A percentile compares a stretch with the other conserved stretches of the same genome.
Conservation (phyloP, 1,284 basidiomycete genomes). For the Pseudozyma hubeiensis region DNA sequence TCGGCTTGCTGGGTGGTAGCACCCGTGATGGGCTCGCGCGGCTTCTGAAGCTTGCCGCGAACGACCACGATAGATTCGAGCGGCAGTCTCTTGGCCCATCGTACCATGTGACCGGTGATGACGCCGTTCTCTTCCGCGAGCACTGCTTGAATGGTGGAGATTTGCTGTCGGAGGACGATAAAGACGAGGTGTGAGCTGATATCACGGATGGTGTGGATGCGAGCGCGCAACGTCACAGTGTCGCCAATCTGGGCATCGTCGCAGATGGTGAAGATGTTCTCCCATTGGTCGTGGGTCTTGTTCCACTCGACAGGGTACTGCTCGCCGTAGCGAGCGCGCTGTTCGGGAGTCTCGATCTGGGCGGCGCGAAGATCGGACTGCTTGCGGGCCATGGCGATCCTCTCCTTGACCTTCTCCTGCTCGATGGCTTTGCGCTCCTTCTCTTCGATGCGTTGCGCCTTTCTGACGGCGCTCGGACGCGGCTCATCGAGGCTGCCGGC, state of each 20-base stretch:
- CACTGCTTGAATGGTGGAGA: conserved; percentile 61
- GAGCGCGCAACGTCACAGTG: conserved; percentile 50
- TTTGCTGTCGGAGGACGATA: conserved; percentile 61
- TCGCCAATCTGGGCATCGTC: conserved; percentile 44
- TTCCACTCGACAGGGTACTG: conserved; percentile 42
- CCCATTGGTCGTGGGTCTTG: conserved; percentile 34
- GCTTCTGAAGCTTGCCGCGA: conserved; percentile 54
- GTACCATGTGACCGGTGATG: conserved; percentile 61
- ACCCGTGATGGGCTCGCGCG: conserved; percentile 57
- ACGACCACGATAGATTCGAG: conserved; percentile 62
- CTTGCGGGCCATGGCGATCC: conserved; percentile 40
- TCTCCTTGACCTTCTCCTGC: conserved; percentile 28
- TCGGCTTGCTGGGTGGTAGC: conserved; percentile 58
- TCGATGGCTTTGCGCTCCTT: conserved; percentile 52
- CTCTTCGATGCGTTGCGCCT: conserved; percentile 43
- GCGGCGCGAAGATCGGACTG: conserved; percentile 51
- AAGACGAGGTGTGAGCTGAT: conserved; percentile 61
- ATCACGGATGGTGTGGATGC: conserved; percentile 62
- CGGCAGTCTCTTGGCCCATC: conserved; percentile 61
- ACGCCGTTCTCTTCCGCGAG: conserved; percentile 45
- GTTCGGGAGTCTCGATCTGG: conserved; percentile 55
- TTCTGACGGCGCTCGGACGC: conserved; percentile 43
- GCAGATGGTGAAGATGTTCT: conserved; percentile 34
- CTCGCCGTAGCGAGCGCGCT: conserved; percentile 56
- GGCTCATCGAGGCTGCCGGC: conserved; percentile 39